Base-by-base conservation (phyloP, 176 grass and related monocot genomes). In the Phoenix roebelenii region DNA sequence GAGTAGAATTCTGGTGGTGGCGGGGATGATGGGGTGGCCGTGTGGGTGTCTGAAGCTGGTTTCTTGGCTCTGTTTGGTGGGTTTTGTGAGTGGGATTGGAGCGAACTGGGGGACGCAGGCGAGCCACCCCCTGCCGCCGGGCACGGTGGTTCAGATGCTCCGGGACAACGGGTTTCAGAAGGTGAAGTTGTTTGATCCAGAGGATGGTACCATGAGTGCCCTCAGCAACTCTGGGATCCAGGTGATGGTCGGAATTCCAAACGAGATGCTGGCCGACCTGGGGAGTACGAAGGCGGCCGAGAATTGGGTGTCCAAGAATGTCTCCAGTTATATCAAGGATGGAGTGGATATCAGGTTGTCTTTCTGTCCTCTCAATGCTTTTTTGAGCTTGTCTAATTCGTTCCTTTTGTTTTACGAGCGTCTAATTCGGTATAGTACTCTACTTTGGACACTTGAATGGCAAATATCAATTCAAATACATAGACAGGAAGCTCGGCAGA, bases 211-310 rank as follows among this genome's bases (percentile, higher is more conserved):
- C 68, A 79, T 95, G 19, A 2, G 52, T 52, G 75, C 81, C 66
- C 79, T 95, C 55, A 70, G 9, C 59, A 74, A 77, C 12, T 79
- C 70, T 0, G 72, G 85, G 9, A 57, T 95, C 49, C 84, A 95
- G 74, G 89, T 95, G 68, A 95, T 95, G 85, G 81, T 95, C 18
- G 89, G 89, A 24, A 95, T 95, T 68, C 89, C 89, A 14, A 95
- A 95, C 52, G 89, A 85, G 58, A 67, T 85, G 75, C 85, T 95
- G 44, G 44, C 69, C 23, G 72, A 44, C 59, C 76, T 95, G 61
- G 75, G 81, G 32, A 49, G 72, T 64, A 64, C 39, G 23, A 89
- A 72, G 50, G 55, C 58, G 15, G 89, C 89, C 57, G 85, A 88
- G 29, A 3, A 68, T 54, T 95, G 89, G 89, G 89, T 95, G 59